A percentile compares a stretch with the other conserved stretches of the same genome.
These are phyloP conservation scores for Bryoerythrophyllum caledonicum DNA, from an alignment of 225 moss, liverwort and hornwort species.

Conservation along the genomic window DNA sequence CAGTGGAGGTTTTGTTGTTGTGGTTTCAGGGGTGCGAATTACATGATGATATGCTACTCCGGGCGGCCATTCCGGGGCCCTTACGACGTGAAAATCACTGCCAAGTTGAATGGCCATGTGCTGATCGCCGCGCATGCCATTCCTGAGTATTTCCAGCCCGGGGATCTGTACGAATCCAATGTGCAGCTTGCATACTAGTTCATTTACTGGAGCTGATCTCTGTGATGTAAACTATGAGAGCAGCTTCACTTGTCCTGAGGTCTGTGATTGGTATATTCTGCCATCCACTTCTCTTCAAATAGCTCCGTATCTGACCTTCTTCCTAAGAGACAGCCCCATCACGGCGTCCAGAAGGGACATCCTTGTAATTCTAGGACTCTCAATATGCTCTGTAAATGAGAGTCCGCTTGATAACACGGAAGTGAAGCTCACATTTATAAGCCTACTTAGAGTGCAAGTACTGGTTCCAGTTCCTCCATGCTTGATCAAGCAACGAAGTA, in stretches of 20 bases:
- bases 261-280: slow-evolving; percentile 4
- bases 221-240: neutral
- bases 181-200: slow-evolving; percentile 55
- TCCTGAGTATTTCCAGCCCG: slow-evolving; percentile 42
- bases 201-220: neutral
- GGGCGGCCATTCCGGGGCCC: slow-evolving; percentile 54
- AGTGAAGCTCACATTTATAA: neutral
- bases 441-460: neutral
- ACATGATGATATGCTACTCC: slow-evolving; percentile 58
- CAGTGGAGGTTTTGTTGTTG: neutral
- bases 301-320: slow-evolving; percentile 8
- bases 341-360: slow-evolving; percentile 23
- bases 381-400: neutral
- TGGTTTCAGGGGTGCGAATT: slow-evolving; percentile 48
- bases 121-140: slow-evolving; percentile 37
- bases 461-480: neutral
- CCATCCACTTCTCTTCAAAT: slow-evolving; percentile 13
- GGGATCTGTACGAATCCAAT: slow-evolving; percentile 41
- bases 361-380: slow-evolving; percentile 3
- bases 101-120: slow-evolving; percentile 50
- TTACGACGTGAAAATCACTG: slow-evolving; percentile 47
- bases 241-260: neutral
- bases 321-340: slow-evolving; percentile 24
- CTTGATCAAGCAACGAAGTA: neutral
- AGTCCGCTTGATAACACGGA: neutral